A percentile compares a stretch with the other conserved stretches of the same genome.
Evolutionary conservation across 139 green algal genomes (phyloP).

Genomic region (Auxenochlorella protothecoides): DNA sequence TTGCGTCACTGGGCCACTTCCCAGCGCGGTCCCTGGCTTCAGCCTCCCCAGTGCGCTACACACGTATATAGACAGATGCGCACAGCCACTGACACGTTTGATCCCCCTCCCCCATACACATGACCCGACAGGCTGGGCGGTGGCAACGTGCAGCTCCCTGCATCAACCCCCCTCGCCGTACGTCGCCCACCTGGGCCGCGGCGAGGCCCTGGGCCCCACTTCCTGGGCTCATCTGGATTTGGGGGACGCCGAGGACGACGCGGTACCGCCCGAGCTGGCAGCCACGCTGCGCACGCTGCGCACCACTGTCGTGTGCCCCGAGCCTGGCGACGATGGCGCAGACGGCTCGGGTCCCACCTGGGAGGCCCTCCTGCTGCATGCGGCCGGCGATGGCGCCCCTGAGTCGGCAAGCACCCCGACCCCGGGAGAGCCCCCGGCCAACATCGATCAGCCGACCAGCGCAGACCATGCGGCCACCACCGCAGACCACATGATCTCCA

Average conservation of each 20-base stretch:
- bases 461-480: no score
- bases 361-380: constrained; percentile 32
- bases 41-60: no score
- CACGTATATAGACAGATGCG: no score
- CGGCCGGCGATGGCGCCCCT: background rate
- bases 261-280: constrained; percentile 11
- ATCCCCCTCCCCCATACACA: no score
- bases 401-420: background rate
- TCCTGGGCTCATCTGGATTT: constrained; percentile 25
- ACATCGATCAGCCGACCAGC: no score
- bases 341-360: background rate
- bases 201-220: background rate
- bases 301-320: constrained; percentile 2
- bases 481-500: no score
- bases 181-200: constrained; percentile 11
- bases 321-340: no score
- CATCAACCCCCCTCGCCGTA: constrained; percentile 26
- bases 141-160: constrained; percentile 22
- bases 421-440: background rate
- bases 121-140: constrained; percentile 8
- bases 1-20: no score
- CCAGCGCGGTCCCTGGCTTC: no score
- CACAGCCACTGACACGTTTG: no score
- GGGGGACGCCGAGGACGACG: constrained; percentile 6
- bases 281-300: constrained; percentile 6